phyloP scores from a whole-genome alignment of 1,284 basidiomycete genomes.

The Gastroboletus turbinatus region DNA sequence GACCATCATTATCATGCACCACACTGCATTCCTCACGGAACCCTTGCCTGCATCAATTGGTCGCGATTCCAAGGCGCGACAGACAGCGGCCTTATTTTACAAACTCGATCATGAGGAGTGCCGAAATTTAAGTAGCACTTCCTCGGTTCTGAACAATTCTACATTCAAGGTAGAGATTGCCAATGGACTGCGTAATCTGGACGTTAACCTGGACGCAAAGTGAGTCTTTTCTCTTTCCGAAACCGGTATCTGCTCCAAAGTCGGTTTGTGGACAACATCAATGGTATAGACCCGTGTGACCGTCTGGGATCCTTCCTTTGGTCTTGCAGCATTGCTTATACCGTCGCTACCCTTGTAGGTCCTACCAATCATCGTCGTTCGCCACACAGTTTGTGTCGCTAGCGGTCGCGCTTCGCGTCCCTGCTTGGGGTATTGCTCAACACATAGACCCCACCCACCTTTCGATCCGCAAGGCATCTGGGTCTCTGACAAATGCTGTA shows the following conservation, averaged over 20 bases:
- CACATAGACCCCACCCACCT: conserved; percentile 51
- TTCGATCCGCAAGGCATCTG: conserved; percentile 79
- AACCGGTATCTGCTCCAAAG: conserved; percentile 8
- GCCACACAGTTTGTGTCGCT: conserved; percentile 57
- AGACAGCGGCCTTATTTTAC: conserved; percentile 4
- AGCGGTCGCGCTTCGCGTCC: conserved; percentile 52
- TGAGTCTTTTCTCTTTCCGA: conserved; percentile 44
- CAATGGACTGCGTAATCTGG: conserved; percentile 65
- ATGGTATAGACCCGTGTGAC: conserved; percentile 24
- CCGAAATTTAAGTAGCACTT: background rate
- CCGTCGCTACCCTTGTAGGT: conserved; percentile 42
- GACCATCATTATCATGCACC: conserved; percentile 13
- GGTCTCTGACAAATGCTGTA: conserved; percentile 90
- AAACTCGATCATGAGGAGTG: conserved; percentile 3
- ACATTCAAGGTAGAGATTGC: conserved; percentile 31
- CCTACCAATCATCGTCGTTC: conserved; percentile 65
- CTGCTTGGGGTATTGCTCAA: conserved; percentile 52
- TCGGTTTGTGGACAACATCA: conserved; percentile 10
- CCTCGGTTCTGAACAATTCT: background rate
- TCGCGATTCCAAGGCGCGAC: conserved; percentile 2
- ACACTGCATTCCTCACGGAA: conserved; percentile 10
- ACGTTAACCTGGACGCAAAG: conserved; percentile 67
- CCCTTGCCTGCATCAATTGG: background rate
- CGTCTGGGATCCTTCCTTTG: conserved; percentile 37
- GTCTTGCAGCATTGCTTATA: conserved; percentile 23